Evolutionary conservation across 2,329 filamentous ascomycete species (phyloP).

Genomic region (Calonectria hongkongensis): DNA sequence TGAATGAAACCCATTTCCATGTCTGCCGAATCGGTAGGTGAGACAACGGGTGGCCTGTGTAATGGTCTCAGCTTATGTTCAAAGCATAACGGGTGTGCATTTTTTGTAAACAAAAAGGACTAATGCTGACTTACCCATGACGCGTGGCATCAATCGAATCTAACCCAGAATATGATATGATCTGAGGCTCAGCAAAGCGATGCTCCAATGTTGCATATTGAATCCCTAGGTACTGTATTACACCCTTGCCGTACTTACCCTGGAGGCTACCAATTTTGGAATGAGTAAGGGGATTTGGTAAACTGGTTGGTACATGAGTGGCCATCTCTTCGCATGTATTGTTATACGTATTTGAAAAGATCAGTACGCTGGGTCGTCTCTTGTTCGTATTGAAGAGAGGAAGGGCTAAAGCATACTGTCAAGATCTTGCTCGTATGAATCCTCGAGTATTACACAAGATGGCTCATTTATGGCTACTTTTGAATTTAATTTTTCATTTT

Average conservation of each 20-base stretch:
- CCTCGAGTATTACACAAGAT: no score
- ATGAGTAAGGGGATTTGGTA: not conserved
- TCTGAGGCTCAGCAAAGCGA: not conserved
- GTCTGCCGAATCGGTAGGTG: not conserved
- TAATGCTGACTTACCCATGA: conserved; percentile 7
- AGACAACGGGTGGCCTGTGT: not conserved
- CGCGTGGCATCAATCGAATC: conserved; percentile 11
- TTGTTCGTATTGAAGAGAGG: no score
- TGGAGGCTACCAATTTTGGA: not conserved
- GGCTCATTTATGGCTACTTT: no score
- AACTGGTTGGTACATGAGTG: not conserved
- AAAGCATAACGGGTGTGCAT: no score
- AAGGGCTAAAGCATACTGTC: no score
- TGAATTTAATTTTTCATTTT: no score
- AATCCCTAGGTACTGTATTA: conserved; percentile 16
- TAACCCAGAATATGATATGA: not conserved
- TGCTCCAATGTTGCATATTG: conserved; percentile 9
- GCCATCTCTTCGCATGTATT: not conserved
- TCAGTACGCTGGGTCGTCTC: no score
- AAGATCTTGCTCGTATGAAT: no score
- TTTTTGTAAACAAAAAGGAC: not conserved
- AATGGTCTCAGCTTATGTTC: no score
- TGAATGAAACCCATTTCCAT: conserved; percentile 33
- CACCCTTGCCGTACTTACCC: conserved; percentile 19
- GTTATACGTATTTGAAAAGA: no score